phyloP scores from a whole-genome alignment of 2,329 filamentous ascomycete species.

The Penicillium sp. region DNA sequence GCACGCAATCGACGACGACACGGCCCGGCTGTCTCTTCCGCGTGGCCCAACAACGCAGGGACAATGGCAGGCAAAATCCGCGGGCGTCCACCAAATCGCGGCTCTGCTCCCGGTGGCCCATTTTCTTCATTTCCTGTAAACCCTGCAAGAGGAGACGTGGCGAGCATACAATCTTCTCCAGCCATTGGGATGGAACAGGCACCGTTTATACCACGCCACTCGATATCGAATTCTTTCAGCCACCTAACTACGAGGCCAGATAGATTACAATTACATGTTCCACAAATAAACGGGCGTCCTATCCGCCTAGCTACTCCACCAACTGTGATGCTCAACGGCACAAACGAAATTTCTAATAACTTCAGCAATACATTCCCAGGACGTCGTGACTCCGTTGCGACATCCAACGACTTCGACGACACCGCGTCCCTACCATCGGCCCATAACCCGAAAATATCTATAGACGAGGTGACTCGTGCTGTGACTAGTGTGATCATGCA shows the following conservation, averaged over 20 bases:
- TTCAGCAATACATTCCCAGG: background rate
- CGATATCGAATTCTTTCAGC: slow-evolving; percentile 1
- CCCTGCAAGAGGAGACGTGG: slow-evolving; percentile 45
- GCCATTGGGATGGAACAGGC: slow-evolving; percentile 42
- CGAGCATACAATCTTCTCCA: slow-evolving; percentile 34
- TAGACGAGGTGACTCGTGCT: slow-evolving; percentile 29
- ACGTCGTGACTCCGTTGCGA: slow-evolving; percentile 12
- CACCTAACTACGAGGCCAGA: slow-evolving; percentile 2
- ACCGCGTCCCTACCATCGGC: slow-evolving; percentile 23
- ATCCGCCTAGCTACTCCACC: slow-evolving; percentile 43
- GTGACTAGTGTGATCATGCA: slow-evolving; percentile 30
- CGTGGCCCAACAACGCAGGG: slow-evolving; percentile 69
- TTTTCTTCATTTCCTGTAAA: slow-evolving; percentile 67
- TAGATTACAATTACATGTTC: slow-evolving; percentile 28
- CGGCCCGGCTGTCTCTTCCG: slow-evolving; percentile 83
- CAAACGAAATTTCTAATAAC: slow-evolving; percentile 13
- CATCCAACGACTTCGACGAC: slow-evolving; percentile 18
- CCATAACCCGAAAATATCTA: slow-evolving; percentile 19
- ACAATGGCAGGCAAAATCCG: slow-evolving; percentile 66
- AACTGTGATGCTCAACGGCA: slow-evolving; percentile 37
- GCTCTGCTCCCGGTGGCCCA: slow-evolving; percentile 61
- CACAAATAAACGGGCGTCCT: slow-evolving; percentile 36
- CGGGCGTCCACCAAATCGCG: slow-evolving; percentile 73
- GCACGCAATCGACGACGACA: slow-evolving; percentile 55
- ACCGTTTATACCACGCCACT: slow-evolving; percentile 16